Evolutionary conservation across 306 rosid genomes (phyloP).

Genomic region (Gastrolobium bilobum): DNA sequence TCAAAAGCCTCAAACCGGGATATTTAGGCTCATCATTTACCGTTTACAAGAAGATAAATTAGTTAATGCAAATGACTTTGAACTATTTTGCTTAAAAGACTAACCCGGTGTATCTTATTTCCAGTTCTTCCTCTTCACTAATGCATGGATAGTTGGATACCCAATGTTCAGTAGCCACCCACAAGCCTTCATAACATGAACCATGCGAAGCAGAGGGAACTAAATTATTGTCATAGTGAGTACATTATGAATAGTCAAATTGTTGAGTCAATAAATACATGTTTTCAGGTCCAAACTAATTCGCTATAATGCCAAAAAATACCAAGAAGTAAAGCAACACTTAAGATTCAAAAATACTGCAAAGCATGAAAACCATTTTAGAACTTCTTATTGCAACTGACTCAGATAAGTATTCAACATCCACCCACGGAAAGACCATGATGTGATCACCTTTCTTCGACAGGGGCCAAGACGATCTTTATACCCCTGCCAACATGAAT

Average conservation of each 20-base stretch:
- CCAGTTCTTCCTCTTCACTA: not conserved
- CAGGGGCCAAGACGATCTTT: slow-evolving; percentile 43
- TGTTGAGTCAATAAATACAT: slow-evolving; percentile 29
- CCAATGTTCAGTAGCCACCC: slow-evolving; percentile 19
- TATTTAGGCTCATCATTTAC: not conserved
- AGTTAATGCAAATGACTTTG: slow-evolving; percentile 15
- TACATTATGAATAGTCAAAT: slow-evolving; percentile 10
- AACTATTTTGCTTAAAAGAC: slow-evolving; percentile 1
- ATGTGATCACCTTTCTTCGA: slow-evolving; percentile 27
- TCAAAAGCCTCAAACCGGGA: slow-evolving; percentile 22
- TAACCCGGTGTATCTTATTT: not conserved
- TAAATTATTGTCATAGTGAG: not conserved
- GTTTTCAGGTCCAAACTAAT: slow-evolving; percentile 5
- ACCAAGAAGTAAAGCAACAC: not conserved
- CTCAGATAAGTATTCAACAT: slow-evolving; percentile 34
- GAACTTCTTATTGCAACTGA: slow-evolving; percentile 36
- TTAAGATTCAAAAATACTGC: slow-evolving; percentile 28
- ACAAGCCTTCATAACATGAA: slow-evolving; percentile 13
- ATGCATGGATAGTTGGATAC: slow-evolving; percentile 20
- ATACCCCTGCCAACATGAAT: slow-evolving; percentile 62
- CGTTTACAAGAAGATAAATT: not conserved
- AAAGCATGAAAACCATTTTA: slow-evolving; percentile 37
- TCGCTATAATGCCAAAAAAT: slow-evolving; percentile 1
- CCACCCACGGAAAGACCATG: slow-evolving; percentile 42
- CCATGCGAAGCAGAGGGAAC: slow-evolving; percentile 7